Conservation (phyloP, 805 yeast genomes). For the Spathaspora passalidarum region DNA sequence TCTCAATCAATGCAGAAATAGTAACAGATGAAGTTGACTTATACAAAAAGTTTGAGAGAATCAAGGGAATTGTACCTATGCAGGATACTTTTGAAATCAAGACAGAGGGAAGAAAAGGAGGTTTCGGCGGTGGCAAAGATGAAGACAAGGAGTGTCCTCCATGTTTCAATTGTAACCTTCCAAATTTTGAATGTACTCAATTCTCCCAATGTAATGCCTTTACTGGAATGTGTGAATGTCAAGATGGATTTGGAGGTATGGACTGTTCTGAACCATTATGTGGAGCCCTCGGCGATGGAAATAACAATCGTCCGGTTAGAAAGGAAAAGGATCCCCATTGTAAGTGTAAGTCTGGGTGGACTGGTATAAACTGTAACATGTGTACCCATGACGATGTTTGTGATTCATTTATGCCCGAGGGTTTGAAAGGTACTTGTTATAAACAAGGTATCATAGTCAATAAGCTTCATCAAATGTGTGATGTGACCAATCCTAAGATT, state of each 20-base stretch:
- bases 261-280: constrained; percentile 89
- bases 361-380: constrained; percentile 89
- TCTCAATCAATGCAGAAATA: not conserved
- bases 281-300: constrained; percentile 71
- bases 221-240: constrained; percentile 90
- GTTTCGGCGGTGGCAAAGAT: constrained; percentile 7
- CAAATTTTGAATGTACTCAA: constrained; percentile 87
- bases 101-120: constrained; percentile 1
- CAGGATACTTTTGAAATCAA: constrained; percentile 21
- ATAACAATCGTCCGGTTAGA: constrained; percentile 60
- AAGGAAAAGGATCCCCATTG: constrained; percentile 50
- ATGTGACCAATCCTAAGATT: constrained; percentile 88
- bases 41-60: constrained; percentile 16
- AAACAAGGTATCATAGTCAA: constrained; percentile 79
- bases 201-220: constrained; percentile 83
- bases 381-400: constrained; percentile 75
- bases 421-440: constrained; percentile 84
- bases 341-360: constrained; percentile 83
- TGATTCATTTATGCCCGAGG: constrained; percentile 84
- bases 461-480: constrained; percentile 84
- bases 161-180: constrained; percentile 92
- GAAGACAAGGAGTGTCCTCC: constrained; percentile 66
- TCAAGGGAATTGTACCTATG: constrained; percentile 21
- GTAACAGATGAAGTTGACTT: constrained; percentile 8
- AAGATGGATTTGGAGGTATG: constrained; percentile 89